A percentile compares a stretch with the other conserved stretches of the same genome.
Evolutionary conservation across 768 basidiomycete species (phyloP).

Genomic region (Boletus rufocinnamomeus): DNA sequence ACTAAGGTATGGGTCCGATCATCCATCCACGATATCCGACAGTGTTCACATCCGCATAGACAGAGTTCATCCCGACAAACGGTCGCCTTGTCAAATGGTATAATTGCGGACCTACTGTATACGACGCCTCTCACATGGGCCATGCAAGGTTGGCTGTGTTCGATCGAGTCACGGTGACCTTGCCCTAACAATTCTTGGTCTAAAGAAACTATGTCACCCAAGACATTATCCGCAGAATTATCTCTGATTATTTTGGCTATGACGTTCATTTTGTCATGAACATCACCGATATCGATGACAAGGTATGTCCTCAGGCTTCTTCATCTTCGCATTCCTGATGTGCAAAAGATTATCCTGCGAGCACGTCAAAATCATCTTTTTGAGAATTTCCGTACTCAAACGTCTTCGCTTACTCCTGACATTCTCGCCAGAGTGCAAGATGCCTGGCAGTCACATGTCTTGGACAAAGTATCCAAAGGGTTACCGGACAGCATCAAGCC

Average conservation of each 20-base stretch:
- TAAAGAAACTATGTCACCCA: conserved; percentile 75
- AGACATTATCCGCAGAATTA: conserved; percentile 55
- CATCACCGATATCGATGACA: conserved; percentile 99
- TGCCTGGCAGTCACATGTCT: conserved; percentile 69
- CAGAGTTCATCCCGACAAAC: conserved; percentile 69
- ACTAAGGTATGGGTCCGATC: conserved; percentile 66
- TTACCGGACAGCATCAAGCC: conserved; percentile 54
- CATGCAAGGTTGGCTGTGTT: conserved; percentile 75
- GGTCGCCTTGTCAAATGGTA: conserved; percentile 93
- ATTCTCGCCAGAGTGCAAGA: conserved; percentile 57
- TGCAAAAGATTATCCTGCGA: conserved; percentile 84
- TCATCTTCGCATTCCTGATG: conserved; percentile 7
- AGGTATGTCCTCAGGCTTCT: conserved; percentile 52
- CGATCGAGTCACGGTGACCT: not conserved
- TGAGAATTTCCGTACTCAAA: conserved; percentile 59
- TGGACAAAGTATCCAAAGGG: conserved; percentile 63
- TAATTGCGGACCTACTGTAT: conserved; percentile 98
- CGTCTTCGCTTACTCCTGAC: conserved; percentile 52
- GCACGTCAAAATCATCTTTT: conserved; percentile 80
- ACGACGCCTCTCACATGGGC: conserved; percentile 98
- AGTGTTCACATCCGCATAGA: conserved; percentile 44
- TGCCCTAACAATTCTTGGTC: conserved; percentile 4
- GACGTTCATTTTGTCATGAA: conserved; percentile 99
- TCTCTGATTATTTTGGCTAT: conserved; percentile 96
- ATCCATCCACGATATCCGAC: conserved; percentile 5